A percentile compares a stretch with the other conserved stretches of the same genome.
Evolutionary conservation across 2,329 filamentous ascomycete species (phyloP).

Genomic region (Aspergillaceae sp.): DNA sequence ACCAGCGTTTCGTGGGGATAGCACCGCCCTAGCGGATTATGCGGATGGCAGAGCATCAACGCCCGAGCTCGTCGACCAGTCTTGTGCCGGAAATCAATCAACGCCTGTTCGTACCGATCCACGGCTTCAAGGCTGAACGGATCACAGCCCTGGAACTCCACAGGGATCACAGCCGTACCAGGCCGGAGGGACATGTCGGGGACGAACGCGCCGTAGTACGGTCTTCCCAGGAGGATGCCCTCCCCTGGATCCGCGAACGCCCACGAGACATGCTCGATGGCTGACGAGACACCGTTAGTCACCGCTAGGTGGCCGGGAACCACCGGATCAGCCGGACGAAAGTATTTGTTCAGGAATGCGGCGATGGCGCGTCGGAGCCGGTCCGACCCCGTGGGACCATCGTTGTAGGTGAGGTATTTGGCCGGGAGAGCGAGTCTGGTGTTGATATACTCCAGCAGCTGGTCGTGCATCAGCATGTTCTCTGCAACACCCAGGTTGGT

Average conservation of each 20-base stretch:
- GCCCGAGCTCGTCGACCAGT: slow-evolving; percentile 37
- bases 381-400: slow-evolving; percentile 23
- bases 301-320: slow-evolving; percentile 21
- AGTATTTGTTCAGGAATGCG: slow-evolving; percentile 24
- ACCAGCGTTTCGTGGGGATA: slow-evolving; percentile 36
- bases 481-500: slow-evolving; percentile 47
- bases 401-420: slow-evolving; percentile 31
- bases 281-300: slow-evolving; percentile 28
- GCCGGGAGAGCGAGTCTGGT: slow-evolving; percentile 25
- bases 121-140: slow-evolving; percentile 37
- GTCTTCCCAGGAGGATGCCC: slow-evolving; percentile 27
- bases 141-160: slow-evolving; percentile 39
- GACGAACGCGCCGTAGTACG: slow-evolving; percentile 42
- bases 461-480: slow-evolving; percentile 45
- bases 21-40: slow-evolving; percentile 46
- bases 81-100: slow-evolving; percentile 27
- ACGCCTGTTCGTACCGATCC: slow-evolving; percentile 37
- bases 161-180: slow-evolving; percentile 35
- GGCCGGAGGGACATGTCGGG: slow-evolving; percentile 39
- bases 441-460: slow-evolving; percentile 37
- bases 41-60: slow-evolving; percentile 45
- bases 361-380: slow-evolving; percentile 20
- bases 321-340: slow-evolving; percentile 20
- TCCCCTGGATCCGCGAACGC: slow-evolving; percentile 26
- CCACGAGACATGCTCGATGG: slow-evolving; percentile 29